Evolutionary conservation across 139 green algal species (phyloP).

Genomic region (Chlamydomonas sp.): DNA sequence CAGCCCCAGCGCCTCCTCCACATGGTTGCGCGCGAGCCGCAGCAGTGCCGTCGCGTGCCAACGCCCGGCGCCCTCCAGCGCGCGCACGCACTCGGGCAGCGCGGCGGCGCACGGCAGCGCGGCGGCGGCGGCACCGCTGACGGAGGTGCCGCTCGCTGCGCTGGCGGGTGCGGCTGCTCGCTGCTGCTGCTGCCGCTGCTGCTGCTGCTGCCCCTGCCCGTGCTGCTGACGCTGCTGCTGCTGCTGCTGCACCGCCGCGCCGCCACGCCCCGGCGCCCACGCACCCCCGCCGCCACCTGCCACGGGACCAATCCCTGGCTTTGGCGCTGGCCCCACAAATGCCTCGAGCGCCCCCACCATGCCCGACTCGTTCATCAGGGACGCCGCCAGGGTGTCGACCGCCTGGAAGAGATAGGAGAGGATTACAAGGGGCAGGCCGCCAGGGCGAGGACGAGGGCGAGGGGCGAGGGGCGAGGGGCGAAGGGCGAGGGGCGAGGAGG

Average conservation of each 20-base stretch:
- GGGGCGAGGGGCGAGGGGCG: too few species aligned
- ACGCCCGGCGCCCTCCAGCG: slow-evolving; percentile 18
- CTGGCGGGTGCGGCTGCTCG: not conserved
- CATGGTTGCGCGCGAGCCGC: slow-evolving; percentile 7
- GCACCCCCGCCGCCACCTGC: too few species aligned
- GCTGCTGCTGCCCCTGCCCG: too few species aligned
- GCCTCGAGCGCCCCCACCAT: not conserved
- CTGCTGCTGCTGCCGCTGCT: not conserved
- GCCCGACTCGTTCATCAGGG: slow-evolving; percentile 40
- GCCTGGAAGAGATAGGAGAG: too few species aligned
- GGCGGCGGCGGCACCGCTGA: not conserved
- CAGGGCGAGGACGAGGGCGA: too few species aligned
- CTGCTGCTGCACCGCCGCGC: too few species aligned
- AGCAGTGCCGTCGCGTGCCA: slow-evolving; percentile 43
- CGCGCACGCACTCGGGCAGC: slow-evolving; percentile 9
- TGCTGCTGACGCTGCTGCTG: too few species aligned
- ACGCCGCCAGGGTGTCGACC: slow-evolving; percentile 55
- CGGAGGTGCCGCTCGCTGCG: not conserved
- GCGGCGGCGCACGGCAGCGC: not conserved
- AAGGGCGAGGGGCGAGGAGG: too few species aligned
- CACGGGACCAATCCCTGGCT: not conserved
- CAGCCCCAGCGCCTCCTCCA: slow-evolving; percentile 31
- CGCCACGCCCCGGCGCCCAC: too few species aligned
- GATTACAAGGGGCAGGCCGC: too few species aligned
- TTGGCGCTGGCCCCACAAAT: not conserved